Conservation (phyloP, 2,329 filamentous ascomycete species). For the Claviceps pazoutovae region DNA sequence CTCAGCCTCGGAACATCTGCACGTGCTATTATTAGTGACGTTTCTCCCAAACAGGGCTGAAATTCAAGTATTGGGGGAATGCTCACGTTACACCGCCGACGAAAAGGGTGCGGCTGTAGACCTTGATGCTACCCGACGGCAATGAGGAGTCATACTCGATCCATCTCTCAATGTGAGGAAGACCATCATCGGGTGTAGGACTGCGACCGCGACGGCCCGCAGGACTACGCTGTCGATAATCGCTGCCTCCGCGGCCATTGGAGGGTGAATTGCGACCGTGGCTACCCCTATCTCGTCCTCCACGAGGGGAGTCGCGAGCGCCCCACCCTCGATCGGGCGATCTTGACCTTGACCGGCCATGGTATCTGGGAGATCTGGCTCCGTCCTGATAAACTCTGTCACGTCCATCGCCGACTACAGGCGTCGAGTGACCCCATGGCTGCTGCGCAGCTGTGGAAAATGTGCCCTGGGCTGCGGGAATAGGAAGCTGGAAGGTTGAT, state of each 20-base stretch:
- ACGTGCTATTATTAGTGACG: neutral
- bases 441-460: slow-evolving; percentile 23
- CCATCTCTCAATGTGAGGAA: slow-evolving; percentile 43
- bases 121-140: slow-evolving; percentile 70
- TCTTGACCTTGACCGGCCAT: slow-evolving; percentile 57
- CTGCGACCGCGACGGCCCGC: slow-evolving; percentile 53
- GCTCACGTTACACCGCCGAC: slow-evolving; percentile 87
- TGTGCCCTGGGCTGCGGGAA: slow-evolving; percentile 27
- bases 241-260: slow-evolving; percentile 31
- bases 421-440: slow-evolving; percentile 17
- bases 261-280: slow-evolving; percentile 55
- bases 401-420: slow-evolving; percentile 32
- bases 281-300: slow-evolving; percentile 52
- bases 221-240: slow-evolving; percentile 84
- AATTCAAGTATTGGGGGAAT: neutral
- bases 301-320: slow-evolving; percentile 49
- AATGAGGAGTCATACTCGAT: slow-evolving; percentile 66
- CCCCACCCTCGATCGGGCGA: slow-evolving; percentile 67
- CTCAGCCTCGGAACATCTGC: slow-evolving; percentile 63
- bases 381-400: slow-evolving; percentile 43
- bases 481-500: slow-evolving; percentile 23
- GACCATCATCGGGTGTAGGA: slow-evolving; percentile 35
- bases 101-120: slow-evolving; percentile 87
- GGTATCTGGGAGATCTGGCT: slow-evolving; percentile 47
- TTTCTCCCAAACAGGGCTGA: neutral